Percentiles rank a stretch among this genome's conserved stretches.
Evolutionary conservation across 495 filamentous ascomycete species (phyloP).

Genomic region (Filosporella fistucella): DNA sequence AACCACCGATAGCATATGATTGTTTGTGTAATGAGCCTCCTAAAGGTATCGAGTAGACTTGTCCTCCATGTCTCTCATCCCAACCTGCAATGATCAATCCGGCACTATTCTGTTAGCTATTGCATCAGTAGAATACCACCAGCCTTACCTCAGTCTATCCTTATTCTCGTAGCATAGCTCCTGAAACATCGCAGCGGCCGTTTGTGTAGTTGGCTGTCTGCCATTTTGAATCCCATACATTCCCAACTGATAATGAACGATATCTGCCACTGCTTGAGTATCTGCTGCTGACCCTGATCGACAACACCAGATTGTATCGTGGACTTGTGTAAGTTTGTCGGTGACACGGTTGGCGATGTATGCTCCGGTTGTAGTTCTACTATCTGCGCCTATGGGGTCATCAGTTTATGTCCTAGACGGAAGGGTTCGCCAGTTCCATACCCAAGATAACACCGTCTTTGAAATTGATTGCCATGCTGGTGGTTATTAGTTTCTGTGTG

Average conservation of each 20-base stretch:
- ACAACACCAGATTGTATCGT: constrained; percentile 99
- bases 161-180: constrained; percentile 98
- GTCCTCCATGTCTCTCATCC: constrained; percentile 87
- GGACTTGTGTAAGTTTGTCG: constrained; percentile 96
- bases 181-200: constrained; percentile 91
- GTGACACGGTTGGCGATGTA: constrained; percentile 99
- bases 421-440: constrained; percentile 26
- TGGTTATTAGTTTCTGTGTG: constrained; percentile 14
- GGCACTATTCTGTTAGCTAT: constrained; percentile 51
- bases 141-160: constrained; percentile 68
- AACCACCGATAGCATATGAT: constrained; percentile 91
- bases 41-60: constrained; percentile 94
- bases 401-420: constrained; percentile 15
- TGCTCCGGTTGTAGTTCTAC: constrained; percentile 95
- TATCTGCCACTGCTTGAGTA: constrained; percentile 96
- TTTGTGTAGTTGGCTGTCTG: constrained; percentile 86
- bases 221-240: constrained; percentile 86
- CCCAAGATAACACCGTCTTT: constrained; percentile 93
- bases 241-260: constrained; percentile 92
- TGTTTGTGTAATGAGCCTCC: constrained; percentile 98
- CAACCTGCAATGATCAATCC: constrained; percentile 98
- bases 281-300: constrained; percentile 94
- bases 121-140: not conserved
- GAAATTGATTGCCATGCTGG: constrained; percentile 91
- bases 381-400: constrained; percentile 66